Evolutionary conservation across 1,284 basidiomycete genomes (phyloP).

Genomic region (Cronartium ribicola): DNA sequence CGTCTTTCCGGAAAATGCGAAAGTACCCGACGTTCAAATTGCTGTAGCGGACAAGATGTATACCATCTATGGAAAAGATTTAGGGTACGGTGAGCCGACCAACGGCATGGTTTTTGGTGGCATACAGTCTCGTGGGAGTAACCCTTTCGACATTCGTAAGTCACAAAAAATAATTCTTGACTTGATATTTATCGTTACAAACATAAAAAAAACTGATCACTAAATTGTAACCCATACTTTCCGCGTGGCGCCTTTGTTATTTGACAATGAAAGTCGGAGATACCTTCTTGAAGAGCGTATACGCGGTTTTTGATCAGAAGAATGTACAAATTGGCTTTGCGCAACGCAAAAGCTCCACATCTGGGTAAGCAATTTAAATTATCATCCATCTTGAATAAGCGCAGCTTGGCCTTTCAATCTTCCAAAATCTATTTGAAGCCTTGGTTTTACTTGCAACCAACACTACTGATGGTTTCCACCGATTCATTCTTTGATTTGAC

Average conservation of each 20-base stretch:
- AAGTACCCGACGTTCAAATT: slow-evolving; percentile 51
- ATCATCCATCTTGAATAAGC: too few relatives aligned
- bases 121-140: slow-evolving; percentile 54
- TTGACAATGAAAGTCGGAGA: slow-evolving; percentile 42
- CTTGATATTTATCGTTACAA: too few relatives aligned
- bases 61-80: slow-evolving; percentile 42
- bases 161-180: slow-evolving; percentile 44
- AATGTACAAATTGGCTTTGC: slow-evolving; percentile 41
- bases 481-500: too few relatives aligned
- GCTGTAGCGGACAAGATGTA: slow-evolving; percentile 52
- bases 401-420: too few relatives aligned
- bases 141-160: slow-evolving; percentile 54
- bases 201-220: too few relatives aligned
- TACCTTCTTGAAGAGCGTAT: slow-evolving; percentile 54
- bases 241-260: too few relatives aligned
- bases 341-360: slow-evolving; percentile 8
- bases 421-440: too few relatives aligned
- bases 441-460: too few relatives aligned
- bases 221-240: too few relatives aligned
- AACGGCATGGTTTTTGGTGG: slow-evolving; percentile 52
- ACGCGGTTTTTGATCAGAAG: slow-evolving; percentile 52
- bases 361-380: background rate
- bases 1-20: slow-evolving; percentile 52
- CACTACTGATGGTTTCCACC: too few relatives aligned
- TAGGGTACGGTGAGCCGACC: slow-evolving; percentile 44